These are phyloP conservation scores for Paxillus rubicundulus DNA, from an alignment of 768 basidiomycete species.

Conservation along the genomic window DNA sequence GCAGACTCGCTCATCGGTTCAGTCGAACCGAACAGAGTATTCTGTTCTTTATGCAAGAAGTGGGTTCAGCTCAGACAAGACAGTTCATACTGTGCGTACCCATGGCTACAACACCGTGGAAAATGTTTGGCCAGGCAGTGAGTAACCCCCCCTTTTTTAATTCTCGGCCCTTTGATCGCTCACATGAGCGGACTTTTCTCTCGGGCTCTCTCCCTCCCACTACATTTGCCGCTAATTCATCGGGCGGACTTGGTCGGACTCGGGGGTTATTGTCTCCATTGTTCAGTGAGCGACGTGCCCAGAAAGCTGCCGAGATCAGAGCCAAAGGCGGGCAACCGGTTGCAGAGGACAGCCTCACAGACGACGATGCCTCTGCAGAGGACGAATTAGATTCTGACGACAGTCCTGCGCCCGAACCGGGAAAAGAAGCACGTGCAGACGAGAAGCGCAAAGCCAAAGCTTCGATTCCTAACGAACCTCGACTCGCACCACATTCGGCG, in stretches of 20 bases:
- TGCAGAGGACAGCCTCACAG: slow-evolving; percentile 27
- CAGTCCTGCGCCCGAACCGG: slow-evolving; percentile 18
- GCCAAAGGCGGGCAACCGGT: slow-evolving; percentile 30
- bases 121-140: slow-evolving; percentile 76
- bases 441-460: slow-evolving; percentile 27
- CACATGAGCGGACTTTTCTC: slow-evolving; percentile 10
- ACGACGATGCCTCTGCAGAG: slow-evolving; percentile 32
- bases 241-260: background rate
- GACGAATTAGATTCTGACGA: slow-evolving; percentile 40
- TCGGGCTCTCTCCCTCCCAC: background rate
- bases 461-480: slow-evolving; percentile 17
- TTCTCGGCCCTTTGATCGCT: background rate
- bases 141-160: slow-evolving; percentile 26
- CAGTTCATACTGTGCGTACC: slow-evolving; percentile 75
- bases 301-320: slow-evolving; percentile 53
- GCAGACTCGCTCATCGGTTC: slow-evolving; percentile 62
- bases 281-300: slow-evolving; percentile 52
- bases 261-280: slow-evolving; percentile 1
- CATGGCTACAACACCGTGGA: slow-evolving; percentile 74
- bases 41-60: slow-evolving; percentile 72
- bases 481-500: slow-evolving; percentile 13
- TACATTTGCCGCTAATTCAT: slow-evolving; percentile 2
- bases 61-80: slow-evolving; percentile 84
- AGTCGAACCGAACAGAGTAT: slow-evolving; percentile 73
- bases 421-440: slow-evolving; percentile 14